Conservation (phyloP, 2,329 filamentous ascomycete genomes). For the Knufia petricola region DNA sequence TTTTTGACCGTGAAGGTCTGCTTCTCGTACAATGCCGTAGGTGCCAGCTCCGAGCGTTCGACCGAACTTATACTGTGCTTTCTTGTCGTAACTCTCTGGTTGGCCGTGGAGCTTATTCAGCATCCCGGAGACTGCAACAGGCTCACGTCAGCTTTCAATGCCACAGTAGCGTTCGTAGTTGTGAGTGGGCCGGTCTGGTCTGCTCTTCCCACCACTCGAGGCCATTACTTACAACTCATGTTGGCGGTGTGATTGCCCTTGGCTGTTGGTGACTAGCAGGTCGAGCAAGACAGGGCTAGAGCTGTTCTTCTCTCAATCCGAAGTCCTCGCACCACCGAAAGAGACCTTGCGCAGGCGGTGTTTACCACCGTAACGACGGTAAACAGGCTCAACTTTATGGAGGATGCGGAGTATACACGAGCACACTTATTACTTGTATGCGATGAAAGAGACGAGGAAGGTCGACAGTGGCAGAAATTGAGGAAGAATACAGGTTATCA, state of each 20-base stretch:
- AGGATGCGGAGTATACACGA: neutral
- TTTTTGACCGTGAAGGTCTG: slow-evolving; percentile 72
- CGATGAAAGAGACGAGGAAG: neutral
- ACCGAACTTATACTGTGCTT: slow-evolving; percentile 89
- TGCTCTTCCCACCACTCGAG: neutral
- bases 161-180: neutral
- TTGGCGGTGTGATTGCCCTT: neutral
- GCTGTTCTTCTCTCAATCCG: neutral
- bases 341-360: neutral
- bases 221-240: neutral
- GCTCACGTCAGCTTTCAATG: slow-evolving; percentile 13
- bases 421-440: neutral
- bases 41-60: slow-evolving; percentile 91
- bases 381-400: neutral
- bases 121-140: slow-evolving; percentile 65
- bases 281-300: neutral
- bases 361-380: neutral
- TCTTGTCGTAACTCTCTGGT: slow-evolving; percentile 97
- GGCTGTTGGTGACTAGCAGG: neutral
- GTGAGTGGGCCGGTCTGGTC: neutral
- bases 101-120: slow-evolving; percentile 93
- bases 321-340: neutral
- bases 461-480: neutral
- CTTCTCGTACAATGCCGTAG: slow-evolving; percentile 96
- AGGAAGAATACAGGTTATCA: neutral